Evolutionary conservation across 805 yeast genomes (phyloP), one percentile per base, ranked within the genome.

Genomic region (Nakazawaea siamensis): DNA sequence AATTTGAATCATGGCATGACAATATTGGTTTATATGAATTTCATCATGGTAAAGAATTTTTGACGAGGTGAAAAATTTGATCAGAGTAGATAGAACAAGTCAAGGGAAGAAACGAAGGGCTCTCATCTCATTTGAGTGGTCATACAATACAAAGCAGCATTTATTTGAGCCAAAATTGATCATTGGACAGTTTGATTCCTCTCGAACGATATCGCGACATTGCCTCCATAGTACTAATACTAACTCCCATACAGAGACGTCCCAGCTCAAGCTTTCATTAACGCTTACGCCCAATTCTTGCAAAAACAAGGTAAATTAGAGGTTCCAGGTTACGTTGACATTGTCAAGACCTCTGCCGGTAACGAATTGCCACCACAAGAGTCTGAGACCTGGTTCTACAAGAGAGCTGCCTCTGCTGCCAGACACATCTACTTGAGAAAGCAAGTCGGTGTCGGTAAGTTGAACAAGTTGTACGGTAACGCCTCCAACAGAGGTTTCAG

Each of bases 301-400:
- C 97, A 92, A 79, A 87, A 97, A 74, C 98, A 94, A 78, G 98
- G 97, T 80, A 88, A 87, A 73, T 81, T 92, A 66, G 97, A 90
- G 69, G 92, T 92, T 60, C 98, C 98, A 76, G 96, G 96, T 69
- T 92, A 88, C 83, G 97, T 92, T 68, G 98, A 92, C 77, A 71
- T 90, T 58, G 98, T 92, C 75, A 92, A 92, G 87, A 92, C 98
- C 68, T 83, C 95, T 51, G 81, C 94, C 54, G 95, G 96, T 74
- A 88, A 90, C 66, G 98, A 92, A 68, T 83, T 92, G 68, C 98
- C 98, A 68, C 98, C 98, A 68, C 97, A 90, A 76, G 97, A 92
- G 67, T 72, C 97, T 58, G 97, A 87, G 74, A 87, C 90, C 64
- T 92, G 98, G 98, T 90, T 86, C 84, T 90, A 90, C 95, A 85